Evolutionary conservation across 2,329 filamentous ascomycete genomes (phyloP), one percentile per base, ranked within the genome.

Genomic region (Leptographium lundbergii): DNA sequence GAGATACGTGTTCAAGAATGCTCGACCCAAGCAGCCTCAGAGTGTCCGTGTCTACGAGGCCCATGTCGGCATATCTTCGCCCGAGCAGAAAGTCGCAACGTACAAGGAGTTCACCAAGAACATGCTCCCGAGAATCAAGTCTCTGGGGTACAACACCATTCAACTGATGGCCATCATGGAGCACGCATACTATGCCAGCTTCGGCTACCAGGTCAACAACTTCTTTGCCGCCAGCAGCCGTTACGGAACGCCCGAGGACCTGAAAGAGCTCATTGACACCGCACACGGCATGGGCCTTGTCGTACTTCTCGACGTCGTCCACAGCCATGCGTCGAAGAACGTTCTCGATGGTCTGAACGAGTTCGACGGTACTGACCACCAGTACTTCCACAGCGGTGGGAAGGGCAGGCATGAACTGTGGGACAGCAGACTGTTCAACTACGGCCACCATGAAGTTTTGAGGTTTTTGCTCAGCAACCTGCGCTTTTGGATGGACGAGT

Each of bases 141-240:
- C 84, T 63, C 78, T 97, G 51, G 94, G 92, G 48, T 99, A 99
- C 77, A 97, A 99, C 70, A 88, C 91, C 58, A 97, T 99, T 65
- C 94, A 99, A 71, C 79, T 99, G 63, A 99, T 99, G 94, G 94
- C 94, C 53, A 81, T 99, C 69, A 99, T 99, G 92, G 94, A 99
- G 71, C 94, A 99, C 73, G 94, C 94, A 56, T 99, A 99, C 78
- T 99, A 99, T 71, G 94, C 94, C 67, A 97, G 92, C 69, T 99
- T 99, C 67, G 94, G 94, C 54, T 99, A 99, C 72, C 94, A 99
- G 73, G 84, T 99, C 74, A 99, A 97, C 77, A 96, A 88, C 73
- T 99, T 99, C 78, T 99, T 97, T 67, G 94, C 94, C 32, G 91
- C 92, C 14, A 96, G 91, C 73, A 97, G 92, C 72, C 86, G 94